Conservation (phyloP, 2,329 filamentous ascomycete species). For the Sphaerulina populicola region DNA sequence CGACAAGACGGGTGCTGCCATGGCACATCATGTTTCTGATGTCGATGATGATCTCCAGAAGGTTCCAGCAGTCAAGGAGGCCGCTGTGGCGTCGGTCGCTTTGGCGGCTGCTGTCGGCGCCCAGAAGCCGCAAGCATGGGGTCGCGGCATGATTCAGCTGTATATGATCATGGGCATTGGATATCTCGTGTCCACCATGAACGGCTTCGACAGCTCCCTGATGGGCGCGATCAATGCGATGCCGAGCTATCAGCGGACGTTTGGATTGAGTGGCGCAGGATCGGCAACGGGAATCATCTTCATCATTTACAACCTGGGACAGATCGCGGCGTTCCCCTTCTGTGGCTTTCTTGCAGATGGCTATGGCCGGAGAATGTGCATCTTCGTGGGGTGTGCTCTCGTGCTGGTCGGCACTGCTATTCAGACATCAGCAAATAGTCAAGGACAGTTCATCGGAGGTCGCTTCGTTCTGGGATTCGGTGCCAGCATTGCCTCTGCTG, state of each 20-base stretch:
- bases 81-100: constrained; percentile 20
- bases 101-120: constrained; percentile 20
- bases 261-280: constrained; percentile 42
- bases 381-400: constrained; percentile 48
- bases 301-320: constrained; percentile 41
- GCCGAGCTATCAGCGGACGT: constrained; percentile 44
- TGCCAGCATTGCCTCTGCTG: constrained; percentile 48
- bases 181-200: constrained; percentile 22
- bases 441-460: constrained; percentile 47
- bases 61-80: constrained; percentile 19
- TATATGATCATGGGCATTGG: constrained; percentile 23
- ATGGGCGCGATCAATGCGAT: constrained; percentile 49
- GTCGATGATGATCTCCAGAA: constrained; percentile 17
- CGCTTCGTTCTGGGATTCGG: constrained; percentile 41
- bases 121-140: constrained; percentile 21
- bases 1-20: constrained; percentile 35
- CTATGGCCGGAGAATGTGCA: constrained; percentile 47
- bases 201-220: constrained; percentile 31
- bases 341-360: constrained; percentile 36
- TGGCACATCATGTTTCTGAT: constrained; percentile 16
- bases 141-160: constrained; percentile 22
- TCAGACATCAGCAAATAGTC: constrained; percentile 42
- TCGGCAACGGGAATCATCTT: constrained; percentile 44
- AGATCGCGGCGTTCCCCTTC: constrained; percentile 45
- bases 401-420: constrained; percentile 47